Evolutionary conservation across 768 basidiomycete genomes (phyloP), one percentile per base, ranked within the genome.

Genomic region (Lactarius akahatsu): DNA sequence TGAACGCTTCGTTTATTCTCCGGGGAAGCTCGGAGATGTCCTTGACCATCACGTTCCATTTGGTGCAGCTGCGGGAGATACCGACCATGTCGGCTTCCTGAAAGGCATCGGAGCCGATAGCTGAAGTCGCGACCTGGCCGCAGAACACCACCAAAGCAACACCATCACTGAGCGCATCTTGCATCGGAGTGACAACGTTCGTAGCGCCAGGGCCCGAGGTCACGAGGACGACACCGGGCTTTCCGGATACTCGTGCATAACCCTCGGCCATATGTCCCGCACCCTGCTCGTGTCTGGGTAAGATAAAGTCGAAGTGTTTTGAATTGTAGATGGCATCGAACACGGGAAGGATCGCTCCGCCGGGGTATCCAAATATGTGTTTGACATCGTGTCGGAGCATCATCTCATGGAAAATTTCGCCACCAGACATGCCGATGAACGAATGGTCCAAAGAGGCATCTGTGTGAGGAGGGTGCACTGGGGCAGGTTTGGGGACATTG

Each of bases 21-120:
- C 96, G 82, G 16, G 97, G 97, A 3, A 98, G 83, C 77, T 98
- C 97, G 15, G 91, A 77, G 66, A 98, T 93, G 74, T 96, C 96
- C 78, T 98, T 98, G 60, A 98, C 93, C 95, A 98, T 96, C 67
- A 99, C 96, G 75, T 99, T 98, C 97, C 97, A 98, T 77, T 98
- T 99, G 30, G 97, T 98, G 80, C 97, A 99, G 72, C 89, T 88
- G 59, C 96, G 84, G 36, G 96, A 97, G 77, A 98, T 99, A 58
- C 97, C 97, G 63, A 99, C 83, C 59, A 98, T 79, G 76, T 99
- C 97, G 47, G 97, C 97, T 78, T 99, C 97, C 76, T 99, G 97
- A 85, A 99, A 99, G 1, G 94, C 93, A 74, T 99, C 96, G 18
- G 93, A 96, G n/a, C 96, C 96, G 67, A 99, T 99, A 61, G 93